Conservation (phyloP, 108 stramenopile species). For the Skeletonema menzelii region DNA sequence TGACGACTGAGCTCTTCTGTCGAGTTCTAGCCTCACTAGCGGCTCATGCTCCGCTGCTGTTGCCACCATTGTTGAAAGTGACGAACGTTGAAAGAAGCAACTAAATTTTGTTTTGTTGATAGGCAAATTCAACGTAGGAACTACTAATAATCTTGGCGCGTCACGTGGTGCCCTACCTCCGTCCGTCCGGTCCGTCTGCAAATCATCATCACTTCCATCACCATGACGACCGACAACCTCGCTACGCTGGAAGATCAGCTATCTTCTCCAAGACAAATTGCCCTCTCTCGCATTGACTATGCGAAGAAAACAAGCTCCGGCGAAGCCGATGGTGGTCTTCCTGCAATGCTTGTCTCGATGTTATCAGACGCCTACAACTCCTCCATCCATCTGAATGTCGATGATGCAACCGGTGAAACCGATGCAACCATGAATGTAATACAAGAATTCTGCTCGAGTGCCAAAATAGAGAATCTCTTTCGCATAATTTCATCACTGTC, state of each 20-base stretch:
- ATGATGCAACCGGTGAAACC: not conserved
- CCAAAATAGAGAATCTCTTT: slow-evolving; percentile 23
- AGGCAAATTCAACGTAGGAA: too few relatives aligned
- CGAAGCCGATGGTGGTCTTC: not conserved
- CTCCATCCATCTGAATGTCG: not conserved
- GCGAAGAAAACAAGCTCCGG: not conserved
- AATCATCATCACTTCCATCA: too few relatives aligned
- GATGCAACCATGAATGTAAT: not conserved
- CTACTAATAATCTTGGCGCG: too few relatives aligned
- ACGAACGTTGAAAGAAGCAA: too few relatives aligned
- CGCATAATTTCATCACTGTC: slow-evolving; percentile 25
- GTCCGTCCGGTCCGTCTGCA: too few relatives aligned
- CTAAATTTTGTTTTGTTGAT: too few relatives aligned
- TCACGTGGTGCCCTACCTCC: too few relatives aligned
- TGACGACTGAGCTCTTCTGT: not conserved
- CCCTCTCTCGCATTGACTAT: not conserved
- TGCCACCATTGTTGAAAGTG: not conserved
- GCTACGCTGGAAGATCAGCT: not conserved
- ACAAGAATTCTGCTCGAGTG: slow-evolving; percentile 5
- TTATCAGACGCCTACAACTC: not conserved
- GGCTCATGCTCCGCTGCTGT: not conserved
- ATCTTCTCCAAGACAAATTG: not conserved
- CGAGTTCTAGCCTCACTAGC: not conserved
- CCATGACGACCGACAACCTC: not conserved
- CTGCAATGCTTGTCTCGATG: slow-evolving; percentile 5